Evolutionary conservation across 306 rosid species (phyloP), one percentile per base, ranked within the genome.

Genomic region (Malus asiatica): DNA sequence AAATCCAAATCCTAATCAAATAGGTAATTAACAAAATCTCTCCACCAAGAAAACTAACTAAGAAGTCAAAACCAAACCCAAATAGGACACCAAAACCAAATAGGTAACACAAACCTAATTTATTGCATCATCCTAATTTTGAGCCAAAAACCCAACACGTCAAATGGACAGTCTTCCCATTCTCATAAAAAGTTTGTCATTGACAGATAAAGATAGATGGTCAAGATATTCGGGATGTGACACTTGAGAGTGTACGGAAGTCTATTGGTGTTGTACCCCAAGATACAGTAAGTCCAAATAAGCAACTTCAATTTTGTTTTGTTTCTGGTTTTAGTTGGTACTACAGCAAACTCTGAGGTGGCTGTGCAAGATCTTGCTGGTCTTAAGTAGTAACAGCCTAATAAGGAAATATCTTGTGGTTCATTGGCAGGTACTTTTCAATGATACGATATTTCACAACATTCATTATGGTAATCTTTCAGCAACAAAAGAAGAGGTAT

Each of bases 241-340:
- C 96, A 42, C 93, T 90, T 69, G 89, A 89, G 83, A 95, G 98
- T 88, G 80, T 95, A 76, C 85, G 98, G 75, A 90, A 87, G 81
- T 80, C 87, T 55, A 87, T 95, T 68, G 98, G 97, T 72, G 96
- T 95, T 82, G 98, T 95, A 78, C 98, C 98, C 61, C 98, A 95
- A 85, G 98, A 95, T 88, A 91, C 96, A 68, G 98, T 90, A 87
- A 74, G 85, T 84, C 78, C 74, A 64, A 74, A 74, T 42, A 72
- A 73, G 76, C 33, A 29, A 27, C 13, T 51, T 16, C 55, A 51
- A 1, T 59, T 20, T 73, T 66, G 12, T 65, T 61, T 53, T 52
- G 52, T 65, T 42, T 67, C 42, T 75, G 23, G 33, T 33, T 82
- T 59, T 76, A 38, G 55, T 70, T 75, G 60, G 73, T 53, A 63